These are phyloP conservation scores for Brasilioporus rufonigricans DNA, from an alignment of 768 basidiomycete genomes.

Conservation along the genomic window DNA sequence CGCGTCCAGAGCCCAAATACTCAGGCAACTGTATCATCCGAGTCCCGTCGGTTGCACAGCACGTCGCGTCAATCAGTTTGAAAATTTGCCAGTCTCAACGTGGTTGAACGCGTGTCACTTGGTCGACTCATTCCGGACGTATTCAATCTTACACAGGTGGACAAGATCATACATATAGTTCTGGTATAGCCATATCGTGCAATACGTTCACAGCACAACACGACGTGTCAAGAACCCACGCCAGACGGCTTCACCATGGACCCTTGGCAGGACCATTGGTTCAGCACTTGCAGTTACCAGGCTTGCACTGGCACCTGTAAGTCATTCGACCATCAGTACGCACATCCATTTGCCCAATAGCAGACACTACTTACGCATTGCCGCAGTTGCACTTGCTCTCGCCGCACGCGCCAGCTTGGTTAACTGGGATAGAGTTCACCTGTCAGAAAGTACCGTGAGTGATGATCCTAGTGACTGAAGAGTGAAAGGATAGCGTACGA, in stretches of 20 bases:
- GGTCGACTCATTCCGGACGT: no score
- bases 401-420: conserved; percentile 14
- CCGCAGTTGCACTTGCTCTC: conserved; percentile 7
- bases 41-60: no score
- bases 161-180: no score
- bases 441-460: neutral
- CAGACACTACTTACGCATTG: neutral
- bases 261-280: neutral
- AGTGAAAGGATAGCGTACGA: conserved; percentile 1
- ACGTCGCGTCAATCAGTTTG: no score
- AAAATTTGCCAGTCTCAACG: no score
- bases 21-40: no score
- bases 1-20: no score
- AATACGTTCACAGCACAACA: no score
- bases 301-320: neutral
- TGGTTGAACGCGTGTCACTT: no score
- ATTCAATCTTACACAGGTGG: no score
- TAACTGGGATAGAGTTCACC: conserved; percentile 13
- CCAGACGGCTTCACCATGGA: neutral
- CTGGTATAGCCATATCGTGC: no score
- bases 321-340: neutral
- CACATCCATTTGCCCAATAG: neutral
- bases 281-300: neutral
- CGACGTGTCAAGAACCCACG: neutral
- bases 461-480: neutral